Conservation (phyloP, 1,284 basidiomycete species). For the Dichomitus squalens region DNA sequence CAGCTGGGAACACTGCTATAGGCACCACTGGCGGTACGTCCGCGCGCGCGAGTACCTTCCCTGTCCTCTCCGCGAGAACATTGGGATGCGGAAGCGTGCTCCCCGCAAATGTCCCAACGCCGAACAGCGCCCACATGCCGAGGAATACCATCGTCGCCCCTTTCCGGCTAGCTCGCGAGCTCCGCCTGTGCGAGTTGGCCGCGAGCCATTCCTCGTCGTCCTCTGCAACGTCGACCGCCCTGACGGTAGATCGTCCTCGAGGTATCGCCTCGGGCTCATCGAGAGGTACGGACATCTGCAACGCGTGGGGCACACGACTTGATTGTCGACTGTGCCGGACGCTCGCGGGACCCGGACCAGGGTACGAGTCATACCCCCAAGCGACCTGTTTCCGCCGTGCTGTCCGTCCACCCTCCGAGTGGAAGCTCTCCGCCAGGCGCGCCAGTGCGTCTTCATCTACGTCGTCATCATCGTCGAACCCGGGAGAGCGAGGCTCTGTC, state of each 20-base stretch:
- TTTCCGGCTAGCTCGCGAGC: slow-evolving; percentile 62
- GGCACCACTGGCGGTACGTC: slow-evolving; percentile 11
- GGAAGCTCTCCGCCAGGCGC: slow-evolving; percentile 67
- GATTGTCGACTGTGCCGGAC: slow-evolving; percentile 38
- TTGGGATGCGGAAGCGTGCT: slow-evolving; percentile 29
- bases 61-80: slow-evolving; percentile 27
- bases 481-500: slow-evolving; percentile 22
- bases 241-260: slow-evolving; percentile 51
- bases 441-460: slow-evolving; percentile 52
- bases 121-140: slow-evolving; percentile 68
- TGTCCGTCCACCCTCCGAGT: slow-evolving; percentile 62
- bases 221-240: slow-evolving; percentile 25
- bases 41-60: slow-evolving; percentile 31
- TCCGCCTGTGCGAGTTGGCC: slow-evolving; percentile 30
- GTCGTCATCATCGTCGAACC: slow-evolving; percentile 49
- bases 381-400: slow-evolving; percentile 56
- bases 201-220: slow-evolving; percentile 27
- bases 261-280: slow-evolving; percentile 32
- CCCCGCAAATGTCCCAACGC: slow-evolving; percentile 54
- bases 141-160: slow-evolving; percentile 76
- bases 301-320: slow-evolving; percentile 32
- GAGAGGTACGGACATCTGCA: slow-evolving; percentile 33
- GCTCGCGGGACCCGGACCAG: slow-evolving; percentile 39
- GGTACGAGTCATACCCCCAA: slow-evolving; percentile 64
- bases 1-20: neutral